Evolutionary conservation across 179 eudicot species (phyloP).

Genomic region (Beta lomatogona): DNA sequence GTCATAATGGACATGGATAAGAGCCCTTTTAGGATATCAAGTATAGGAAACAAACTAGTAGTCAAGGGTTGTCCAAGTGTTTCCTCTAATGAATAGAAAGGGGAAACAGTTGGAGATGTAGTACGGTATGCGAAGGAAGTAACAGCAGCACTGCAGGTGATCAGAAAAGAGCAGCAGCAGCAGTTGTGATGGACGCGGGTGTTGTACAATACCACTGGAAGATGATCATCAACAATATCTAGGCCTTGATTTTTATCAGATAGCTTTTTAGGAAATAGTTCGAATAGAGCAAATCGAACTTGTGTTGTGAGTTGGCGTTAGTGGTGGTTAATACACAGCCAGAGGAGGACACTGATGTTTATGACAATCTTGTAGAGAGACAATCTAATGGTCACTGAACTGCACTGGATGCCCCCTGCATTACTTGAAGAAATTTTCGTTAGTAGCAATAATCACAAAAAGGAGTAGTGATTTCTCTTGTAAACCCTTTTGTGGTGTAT

Average conservation of each 20-base stretch:
- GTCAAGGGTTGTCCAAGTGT: conserved; percentile 8
- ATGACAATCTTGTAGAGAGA: not conserved
- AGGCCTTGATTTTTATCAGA: conserved; percentile 21
- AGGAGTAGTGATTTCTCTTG: conserved; percentile 17
- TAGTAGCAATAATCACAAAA: not conserved
- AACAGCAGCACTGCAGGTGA: not conserved
- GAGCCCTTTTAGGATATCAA: conserved; percentile 7
- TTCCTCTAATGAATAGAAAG: conserved; percentile 1
- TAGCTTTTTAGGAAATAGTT: conserved; percentile 16
- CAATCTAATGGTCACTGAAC: conserved; percentile 6
- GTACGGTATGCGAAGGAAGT: conserved; percentile 5
- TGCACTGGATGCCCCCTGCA: conserved; percentile 19
- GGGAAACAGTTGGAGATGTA: not conserved
- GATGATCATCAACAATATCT: not conserved
- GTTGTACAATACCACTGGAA: conserved; percentile 21
- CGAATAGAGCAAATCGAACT: conserved; percentile 9
- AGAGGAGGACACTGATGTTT: not conserved
- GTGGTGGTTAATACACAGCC: not conserved
- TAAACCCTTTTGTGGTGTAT: conserved; percentile 15
- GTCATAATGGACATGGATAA: conserved; percentile 9
- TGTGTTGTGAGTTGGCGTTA: conserved; percentile 10
- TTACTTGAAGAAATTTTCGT: conserved; percentile 16
- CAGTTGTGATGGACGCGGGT: conserved; percentile 24
- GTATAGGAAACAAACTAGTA: not conserved
- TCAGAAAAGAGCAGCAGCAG: not conserved